These are phyloP conservation scores for Cladosporium sp. DNA, from an alignment of 2,329 filamentous ascomycete genomes.

Conservation along the genomic window DNA sequence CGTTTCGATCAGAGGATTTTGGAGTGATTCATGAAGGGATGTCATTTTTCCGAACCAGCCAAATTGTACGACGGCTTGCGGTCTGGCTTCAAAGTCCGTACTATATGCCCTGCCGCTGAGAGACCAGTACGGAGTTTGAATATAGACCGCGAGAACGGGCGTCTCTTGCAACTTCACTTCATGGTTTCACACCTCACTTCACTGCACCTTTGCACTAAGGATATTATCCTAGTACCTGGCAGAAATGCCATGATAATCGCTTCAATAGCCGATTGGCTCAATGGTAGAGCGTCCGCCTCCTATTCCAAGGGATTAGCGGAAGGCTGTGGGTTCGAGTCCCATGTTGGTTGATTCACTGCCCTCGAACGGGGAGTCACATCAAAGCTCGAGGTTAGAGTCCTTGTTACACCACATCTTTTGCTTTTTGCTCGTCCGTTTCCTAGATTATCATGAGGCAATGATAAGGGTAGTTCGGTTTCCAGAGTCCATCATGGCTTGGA, in stretches of 20 bases:
- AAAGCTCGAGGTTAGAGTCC: not conserved
- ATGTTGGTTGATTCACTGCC: constrained; percentile 20
- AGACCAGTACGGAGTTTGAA: too few species aligned
- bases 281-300: constrained; percentile 36
- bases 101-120: too few species aligned
- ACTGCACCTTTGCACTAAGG: not conserved
- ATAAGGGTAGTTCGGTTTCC: not conserved
- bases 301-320: constrained; percentile 24
- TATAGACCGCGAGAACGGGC: too few species aligned
- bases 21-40: too few species aligned
- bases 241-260: not conserved
- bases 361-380: not conserved
- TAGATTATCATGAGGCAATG: not conserved
- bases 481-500: not conserved
- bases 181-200: not conserved
- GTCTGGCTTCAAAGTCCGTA: too few species aligned
- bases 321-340: constrained; percentile 26
- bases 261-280: constrained; percentile 31
- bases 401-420: not conserved
- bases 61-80: too few species aligned
- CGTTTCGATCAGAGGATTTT: not conserved
- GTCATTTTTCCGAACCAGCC: not conserved
- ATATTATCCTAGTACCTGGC: not conserved
- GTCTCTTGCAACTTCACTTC: not conserved
- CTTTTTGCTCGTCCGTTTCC: not conserved